These are phyloP conservation scores for Syzygium aqueum DNA, from an alignment of 345 rosid species.

Conservation along the genomic window DNA sequence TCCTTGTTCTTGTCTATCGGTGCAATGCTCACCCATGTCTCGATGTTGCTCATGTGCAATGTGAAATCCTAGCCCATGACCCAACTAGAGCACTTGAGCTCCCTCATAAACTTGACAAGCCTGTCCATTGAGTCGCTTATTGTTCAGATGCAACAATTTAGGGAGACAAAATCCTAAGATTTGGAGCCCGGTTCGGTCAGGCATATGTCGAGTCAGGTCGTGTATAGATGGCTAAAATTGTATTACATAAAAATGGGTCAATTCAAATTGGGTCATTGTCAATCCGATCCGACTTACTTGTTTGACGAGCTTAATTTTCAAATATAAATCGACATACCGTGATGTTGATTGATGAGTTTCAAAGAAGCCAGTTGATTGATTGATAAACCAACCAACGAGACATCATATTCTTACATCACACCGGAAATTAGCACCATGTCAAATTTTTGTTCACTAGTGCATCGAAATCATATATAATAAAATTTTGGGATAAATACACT, in stretches of 20 bases:
- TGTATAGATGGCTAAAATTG: background rate
- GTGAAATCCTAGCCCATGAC: background rate
- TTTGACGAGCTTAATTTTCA: background rate
- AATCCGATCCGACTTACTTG: fast-evolving
- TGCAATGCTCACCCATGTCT: fast-evolving
- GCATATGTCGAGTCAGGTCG: no score
- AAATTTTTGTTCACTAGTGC: background rate
- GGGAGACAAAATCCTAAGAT: background rate
- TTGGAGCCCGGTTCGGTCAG: background rate
- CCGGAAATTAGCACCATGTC: background rate
- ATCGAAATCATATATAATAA: background rate
- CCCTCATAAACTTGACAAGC: background rate
- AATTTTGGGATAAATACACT: fast-evolving
- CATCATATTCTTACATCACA: background rate
- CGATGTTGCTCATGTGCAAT: background rate
- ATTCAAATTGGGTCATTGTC: background rate
- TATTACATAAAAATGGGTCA: background rate
- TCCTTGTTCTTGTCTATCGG: background rate
- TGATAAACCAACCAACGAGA: background rate
- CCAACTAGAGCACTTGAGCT: background rate
- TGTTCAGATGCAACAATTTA: background rate
- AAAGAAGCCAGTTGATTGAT: background rate
- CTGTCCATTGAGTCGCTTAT: background rate
- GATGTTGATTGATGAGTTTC: background rate
- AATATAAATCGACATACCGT: background rate